phyloP scores from a whole-genome alignment of 352 stramenopile genomes.

The Aphanomyces invadans region DNA sequence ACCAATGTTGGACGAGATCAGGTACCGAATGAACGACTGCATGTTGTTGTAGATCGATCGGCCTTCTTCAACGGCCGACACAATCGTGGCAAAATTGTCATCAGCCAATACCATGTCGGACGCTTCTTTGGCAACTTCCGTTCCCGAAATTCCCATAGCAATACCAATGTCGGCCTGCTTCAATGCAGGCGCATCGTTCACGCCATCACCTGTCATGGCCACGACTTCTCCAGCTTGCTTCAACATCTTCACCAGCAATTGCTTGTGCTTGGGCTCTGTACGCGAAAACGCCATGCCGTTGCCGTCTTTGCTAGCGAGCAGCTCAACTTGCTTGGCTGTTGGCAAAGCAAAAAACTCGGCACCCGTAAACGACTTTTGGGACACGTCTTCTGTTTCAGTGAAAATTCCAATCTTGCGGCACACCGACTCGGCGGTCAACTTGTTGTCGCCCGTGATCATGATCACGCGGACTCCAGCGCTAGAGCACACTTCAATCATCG shows the following conservation, averaged over 20 bases:
- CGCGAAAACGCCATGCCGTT: constrained; percentile 95
- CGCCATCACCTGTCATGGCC: constrained; percentile 98
- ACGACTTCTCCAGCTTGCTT: constrained; percentile 90
- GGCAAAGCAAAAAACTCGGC: constrained; percentile 93
- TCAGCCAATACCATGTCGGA: constrained; percentile 97
- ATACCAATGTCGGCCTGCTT: constrained; percentile 98
- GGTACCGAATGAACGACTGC: constrained; percentile 98
- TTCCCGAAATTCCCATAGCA: constrained; percentile 98
- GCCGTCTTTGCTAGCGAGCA: constrained; percentile 68
- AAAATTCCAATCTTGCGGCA: constrained; percentile 97
- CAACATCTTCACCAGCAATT: constrained; percentile 93
- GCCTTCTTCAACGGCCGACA: constrained; percentile 82
- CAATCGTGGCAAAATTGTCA: constrained; percentile 99
- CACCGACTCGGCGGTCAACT: constrained; percentile 97
- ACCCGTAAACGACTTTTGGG: constrained; percentile 90
- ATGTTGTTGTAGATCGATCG: constrained; percentile 94
- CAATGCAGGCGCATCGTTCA: constrained; percentile 98
- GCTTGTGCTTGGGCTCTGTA: constrained; percentile 97
- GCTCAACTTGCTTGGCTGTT: constrained; percentile 86
- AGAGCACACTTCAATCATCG: constrained; percentile 93
- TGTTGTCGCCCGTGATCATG: constrained; percentile 99
- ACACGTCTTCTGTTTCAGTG: constrained; percentile 67
- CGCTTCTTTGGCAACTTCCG: constrained; percentile 97
- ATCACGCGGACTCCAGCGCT: constrained; percentile 97
- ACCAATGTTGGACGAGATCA: constrained; percentile 99